Evolutionary conservation across 345 rosid species (phyloP).

Genomic region (Arabis hirsuta): DNA sequence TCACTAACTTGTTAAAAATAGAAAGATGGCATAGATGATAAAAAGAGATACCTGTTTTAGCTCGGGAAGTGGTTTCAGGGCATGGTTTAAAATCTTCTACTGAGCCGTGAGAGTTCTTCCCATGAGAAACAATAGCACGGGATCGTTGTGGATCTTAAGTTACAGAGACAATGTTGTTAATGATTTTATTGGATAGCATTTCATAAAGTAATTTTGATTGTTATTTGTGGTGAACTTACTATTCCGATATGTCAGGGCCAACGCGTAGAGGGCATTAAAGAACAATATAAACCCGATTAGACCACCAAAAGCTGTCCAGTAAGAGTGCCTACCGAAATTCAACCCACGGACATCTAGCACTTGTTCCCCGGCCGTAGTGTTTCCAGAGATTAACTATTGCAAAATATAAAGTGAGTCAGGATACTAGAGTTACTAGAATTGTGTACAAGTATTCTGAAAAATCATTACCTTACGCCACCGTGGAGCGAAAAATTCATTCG

Average conservation of each 20-base stretch:
- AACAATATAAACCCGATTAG: slow-evolving; percentile 58
- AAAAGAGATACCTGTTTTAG: slow-evolving; percentile 22
- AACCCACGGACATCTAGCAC: slow-evolving; percentile 61
- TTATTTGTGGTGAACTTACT: slow-evolving; percentile 50
- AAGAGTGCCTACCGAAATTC: slow-evolving; percentile 52
- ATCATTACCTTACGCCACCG: slow-evolving; percentile 64
- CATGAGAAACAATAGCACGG: slow-evolving; percentile 23
- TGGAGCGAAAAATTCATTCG: slow-evolving; percentile 68
- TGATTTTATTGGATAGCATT: neutral
- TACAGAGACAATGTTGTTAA: neutral
- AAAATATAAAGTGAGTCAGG: neutral
- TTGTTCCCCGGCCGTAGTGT: slow-evolving; percentile 48
- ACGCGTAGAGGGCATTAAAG: slow-evolving; percentile 55
- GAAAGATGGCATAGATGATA: slow-evolving; percentile 11
- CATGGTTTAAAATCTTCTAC: slow-evolving; percentile 21
- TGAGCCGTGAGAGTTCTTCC: slow-evolving; percentile 12
- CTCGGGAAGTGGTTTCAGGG: neutral
- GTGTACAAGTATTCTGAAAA: slow-evolving; percentile 1
- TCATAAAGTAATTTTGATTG: neutral
- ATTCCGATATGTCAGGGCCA: slow-evolving; percentile 55
- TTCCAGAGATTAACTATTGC: slow-evolving; percentile 29
- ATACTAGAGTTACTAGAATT: neutral
- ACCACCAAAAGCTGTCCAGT: slow-evolving; percentile 59
- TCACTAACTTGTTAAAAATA: neutral
- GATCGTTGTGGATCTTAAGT: slow-evolving; percentile 34